Evolutionary conservation across 129 eudicot genomes (phyloP).

Genomic region (Ambrosia trifida): DNA sequence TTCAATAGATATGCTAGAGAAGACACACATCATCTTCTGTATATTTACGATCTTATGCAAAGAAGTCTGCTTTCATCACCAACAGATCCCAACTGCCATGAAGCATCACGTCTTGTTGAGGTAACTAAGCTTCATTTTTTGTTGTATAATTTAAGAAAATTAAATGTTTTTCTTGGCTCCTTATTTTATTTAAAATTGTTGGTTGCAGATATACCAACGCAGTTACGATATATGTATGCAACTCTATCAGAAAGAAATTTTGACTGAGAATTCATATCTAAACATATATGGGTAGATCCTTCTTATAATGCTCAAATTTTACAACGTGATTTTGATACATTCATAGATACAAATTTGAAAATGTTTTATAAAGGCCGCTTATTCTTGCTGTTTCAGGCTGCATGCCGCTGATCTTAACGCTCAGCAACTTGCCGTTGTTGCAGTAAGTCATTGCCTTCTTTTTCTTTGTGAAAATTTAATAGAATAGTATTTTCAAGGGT

Average conservation of each 20-base stretch:
- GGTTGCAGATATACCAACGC: conserved; percentile 73
- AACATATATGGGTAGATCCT: conserved; percentile 68
- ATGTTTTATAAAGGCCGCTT: conserved; percentile 5
- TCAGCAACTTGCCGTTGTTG: conserved; percentile 87
- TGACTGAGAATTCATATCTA: conserved; percentile 70
- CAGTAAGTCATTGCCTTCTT: conserved; percentile 56
- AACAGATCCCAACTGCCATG: conserved; percentile 56
- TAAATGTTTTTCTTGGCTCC: not conserved
- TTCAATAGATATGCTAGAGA: conserved; percentile 82
- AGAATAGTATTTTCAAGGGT: not conserved
- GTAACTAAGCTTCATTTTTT: conserved; percentile 31
- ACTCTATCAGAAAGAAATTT: conserved; percentile 78
- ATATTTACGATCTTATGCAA: conserved; percentile 82
- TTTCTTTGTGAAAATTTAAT: not conserved
- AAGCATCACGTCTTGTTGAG: conserved; percentile 63
- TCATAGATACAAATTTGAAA: not conserved
- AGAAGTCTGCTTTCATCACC: conserved; percentile 51
- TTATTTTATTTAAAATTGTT: conserved; percentile 20
- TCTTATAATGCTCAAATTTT: conserved; percentile 10
- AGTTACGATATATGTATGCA: conserved; percentile 85
- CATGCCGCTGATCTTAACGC: conserved; percentile 72
- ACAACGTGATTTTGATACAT: conserved; percentile 20
- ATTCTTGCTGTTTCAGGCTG: conserved; percentile 47
- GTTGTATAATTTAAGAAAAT: not conserved
- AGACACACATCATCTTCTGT: conserved; percentile 90